These are phyloP conservation scores for Nitzschia putrida DNA, from an alignment of 108 stramenopile genomes.

Conservation along the genomic window DNA sequence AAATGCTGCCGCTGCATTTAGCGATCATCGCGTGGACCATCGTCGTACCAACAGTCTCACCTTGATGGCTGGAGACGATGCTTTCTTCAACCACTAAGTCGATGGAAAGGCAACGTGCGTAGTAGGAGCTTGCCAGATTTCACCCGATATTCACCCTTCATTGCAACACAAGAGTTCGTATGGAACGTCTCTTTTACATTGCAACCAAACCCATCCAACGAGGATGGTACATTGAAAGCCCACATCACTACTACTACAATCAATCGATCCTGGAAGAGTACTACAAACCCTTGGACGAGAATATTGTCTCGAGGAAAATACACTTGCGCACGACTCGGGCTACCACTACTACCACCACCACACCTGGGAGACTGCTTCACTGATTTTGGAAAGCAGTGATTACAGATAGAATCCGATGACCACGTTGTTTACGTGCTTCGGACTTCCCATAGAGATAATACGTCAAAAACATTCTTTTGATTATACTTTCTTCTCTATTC, in stretches of 20 bases:
- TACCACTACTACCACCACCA: neutral
- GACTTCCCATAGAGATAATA: too few relatives aligned
- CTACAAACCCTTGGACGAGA: neutral
- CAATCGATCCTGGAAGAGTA: too few relatives aligned
- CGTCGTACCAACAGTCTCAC: constrained; percentile 15
- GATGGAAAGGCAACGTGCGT: neutral
- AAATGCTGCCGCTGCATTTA: neutral
- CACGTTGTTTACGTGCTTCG: too few relatives aligned
- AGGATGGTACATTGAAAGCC: constrained; percentile 1
- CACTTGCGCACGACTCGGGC: neutral
- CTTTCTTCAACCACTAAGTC: neutral
- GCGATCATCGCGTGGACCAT: constrained; percentile 1
- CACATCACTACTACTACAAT: neutral
- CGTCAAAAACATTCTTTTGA: too few relatives aligned
- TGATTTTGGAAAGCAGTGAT: constrained; percentile 23
- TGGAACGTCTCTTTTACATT: constrained; percentile 8
- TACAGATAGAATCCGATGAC: constrained; percentile 8
- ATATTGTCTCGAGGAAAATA: neutral
- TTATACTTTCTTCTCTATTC: too few relatives aligned
- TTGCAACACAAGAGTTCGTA: constrained; percentile 8
- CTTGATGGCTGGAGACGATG: constrained; percentile 2
- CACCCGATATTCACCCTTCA: too few relatives aligned
- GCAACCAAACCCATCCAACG: constrained; percentile 12
- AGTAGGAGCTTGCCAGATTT: neutral
- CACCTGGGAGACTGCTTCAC: neutral